A percentile compares a stretch with the other conserved stretches of the same genome.
Conservation (phyloP, 2,329 filamentous ascomycete genomes). For the Paecilomyces niveus region DNA sequence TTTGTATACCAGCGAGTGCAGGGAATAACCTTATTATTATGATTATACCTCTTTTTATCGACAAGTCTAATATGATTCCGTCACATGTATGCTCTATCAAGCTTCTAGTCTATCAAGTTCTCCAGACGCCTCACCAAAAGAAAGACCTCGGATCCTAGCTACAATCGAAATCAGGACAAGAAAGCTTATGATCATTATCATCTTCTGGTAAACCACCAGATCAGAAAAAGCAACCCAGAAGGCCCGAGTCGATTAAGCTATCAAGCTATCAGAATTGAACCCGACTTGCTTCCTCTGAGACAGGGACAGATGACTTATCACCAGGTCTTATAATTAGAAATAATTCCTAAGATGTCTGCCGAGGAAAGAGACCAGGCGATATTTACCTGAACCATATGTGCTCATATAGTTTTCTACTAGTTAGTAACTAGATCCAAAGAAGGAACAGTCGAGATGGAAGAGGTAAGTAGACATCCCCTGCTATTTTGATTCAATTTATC, state of each 20-base stretch:
- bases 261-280: not conserved
- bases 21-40: not conserved
- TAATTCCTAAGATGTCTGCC: no score
- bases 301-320: not conserved
- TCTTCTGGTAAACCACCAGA: not conserved
- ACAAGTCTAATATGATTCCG: no score
- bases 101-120: not conserved
- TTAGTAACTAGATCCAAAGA: no score
- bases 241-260: not conserved
- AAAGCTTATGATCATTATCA: not conserved
- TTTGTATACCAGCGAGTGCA: no score
- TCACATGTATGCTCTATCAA: not conserved
- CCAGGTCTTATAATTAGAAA: not conserved
- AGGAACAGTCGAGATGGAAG: no score
- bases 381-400: no score
- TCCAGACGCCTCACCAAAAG: not conserved
- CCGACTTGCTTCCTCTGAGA: no score
- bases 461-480: no score
- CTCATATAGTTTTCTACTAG: no score
- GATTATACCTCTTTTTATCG: not conserved
- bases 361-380: no score
- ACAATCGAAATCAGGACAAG: not conserved
- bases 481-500: no score
- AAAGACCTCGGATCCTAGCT: not conserved
- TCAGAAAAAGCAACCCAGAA: not conserved